A percentile compares a stretch with the other conserved stretches of the same genome.
Evolutionary conservation across 2,329 filamentous ascomycete genomes (phyloP).

Genomic region (Paecilomyces sp.): DNA sequence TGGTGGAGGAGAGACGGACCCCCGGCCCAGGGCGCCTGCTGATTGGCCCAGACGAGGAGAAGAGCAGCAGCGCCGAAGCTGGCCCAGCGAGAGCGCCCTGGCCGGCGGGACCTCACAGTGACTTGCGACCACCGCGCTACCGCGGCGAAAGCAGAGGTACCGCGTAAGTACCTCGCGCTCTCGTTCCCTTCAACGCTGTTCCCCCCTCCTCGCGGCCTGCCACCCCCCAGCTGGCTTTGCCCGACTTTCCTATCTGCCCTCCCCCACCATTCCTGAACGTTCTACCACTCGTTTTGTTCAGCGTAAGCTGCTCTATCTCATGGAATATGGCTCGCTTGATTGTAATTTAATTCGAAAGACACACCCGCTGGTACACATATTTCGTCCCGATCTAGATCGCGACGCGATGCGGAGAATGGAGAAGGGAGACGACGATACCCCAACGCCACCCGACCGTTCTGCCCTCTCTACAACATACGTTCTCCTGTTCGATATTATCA

Average conservation of each 20-base stretch:
- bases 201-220: conserved; percentile 1
- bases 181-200: background rate
- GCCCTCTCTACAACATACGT: background rate
- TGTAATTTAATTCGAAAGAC: background rate
- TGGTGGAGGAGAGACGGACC: conserved; percentile 21
- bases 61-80: background rate
- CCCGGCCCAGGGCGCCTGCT: conserved; percentile 21
- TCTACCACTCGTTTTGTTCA: conserved; percentile 62
- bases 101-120: background rate
- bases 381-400: background rate
- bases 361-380: background rate
- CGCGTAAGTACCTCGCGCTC: background rate
- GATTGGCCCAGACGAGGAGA: conserved; percentile 33
- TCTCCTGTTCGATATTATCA: background rate
- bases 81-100: background rate
- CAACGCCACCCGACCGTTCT: background rate
- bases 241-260: conserved; percentile 24
- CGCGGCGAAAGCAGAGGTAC: conserved; percentile 1
- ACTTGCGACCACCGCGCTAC: conserved; percentile 5
- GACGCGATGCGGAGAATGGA: background rate
- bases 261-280: conserved; percentile 34
- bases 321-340: conserved; percentile 16
- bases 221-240: conserved; percentile 23
- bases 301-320: conserved; percentile 30
- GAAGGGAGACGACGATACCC: background rate